Evolutionary conservation across 148 eudicot species (phyloP).

Genomic region (Rhododendron henanense): DNA sequence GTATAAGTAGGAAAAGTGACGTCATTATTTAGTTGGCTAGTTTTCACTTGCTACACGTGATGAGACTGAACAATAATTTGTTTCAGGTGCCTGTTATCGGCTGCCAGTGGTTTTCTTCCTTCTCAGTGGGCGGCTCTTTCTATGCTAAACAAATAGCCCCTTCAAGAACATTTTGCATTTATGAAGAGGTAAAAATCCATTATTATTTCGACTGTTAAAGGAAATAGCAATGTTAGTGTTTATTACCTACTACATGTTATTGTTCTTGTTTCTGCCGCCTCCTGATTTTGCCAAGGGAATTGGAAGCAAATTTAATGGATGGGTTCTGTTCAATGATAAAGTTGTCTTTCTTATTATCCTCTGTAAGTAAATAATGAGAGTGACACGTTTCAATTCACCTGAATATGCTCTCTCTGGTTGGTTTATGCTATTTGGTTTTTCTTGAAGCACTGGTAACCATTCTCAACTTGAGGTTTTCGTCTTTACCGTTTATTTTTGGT

Average conservation of each 20-base stretch:
- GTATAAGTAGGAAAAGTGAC: background rate
- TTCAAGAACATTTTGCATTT: conserved; percentile 90
- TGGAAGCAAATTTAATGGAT: background rate
- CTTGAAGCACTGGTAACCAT: background rate
- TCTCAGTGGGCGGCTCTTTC: conserved; percentile 32
- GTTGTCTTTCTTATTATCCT: background rate
- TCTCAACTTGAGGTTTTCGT: background rate
- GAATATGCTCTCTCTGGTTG: background rate
- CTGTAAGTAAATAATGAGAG: background rate
- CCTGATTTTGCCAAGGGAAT: background rate
- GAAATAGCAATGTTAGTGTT: background rate
- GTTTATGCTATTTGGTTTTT: background rate
- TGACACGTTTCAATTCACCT: background rate
- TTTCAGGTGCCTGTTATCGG: conserved; percentile 67
- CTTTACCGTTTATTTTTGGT: background rate
- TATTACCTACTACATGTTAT: background rate
- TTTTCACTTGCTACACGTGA: background rate
- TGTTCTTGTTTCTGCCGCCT: conserved; percentile 1
- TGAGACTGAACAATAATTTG: background rate
- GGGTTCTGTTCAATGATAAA: background rate
- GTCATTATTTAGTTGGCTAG: background rate
- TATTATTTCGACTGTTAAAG: background rate
- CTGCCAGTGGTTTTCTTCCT: conserved; percentile 77
- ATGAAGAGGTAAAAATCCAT: conserved; percentile 54
- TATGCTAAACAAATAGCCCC: conserved; percentile 67